Base-by-base conservation (phyloP, 352 stramenopile genomes). In the Thalassiosira sp. region DNA sequence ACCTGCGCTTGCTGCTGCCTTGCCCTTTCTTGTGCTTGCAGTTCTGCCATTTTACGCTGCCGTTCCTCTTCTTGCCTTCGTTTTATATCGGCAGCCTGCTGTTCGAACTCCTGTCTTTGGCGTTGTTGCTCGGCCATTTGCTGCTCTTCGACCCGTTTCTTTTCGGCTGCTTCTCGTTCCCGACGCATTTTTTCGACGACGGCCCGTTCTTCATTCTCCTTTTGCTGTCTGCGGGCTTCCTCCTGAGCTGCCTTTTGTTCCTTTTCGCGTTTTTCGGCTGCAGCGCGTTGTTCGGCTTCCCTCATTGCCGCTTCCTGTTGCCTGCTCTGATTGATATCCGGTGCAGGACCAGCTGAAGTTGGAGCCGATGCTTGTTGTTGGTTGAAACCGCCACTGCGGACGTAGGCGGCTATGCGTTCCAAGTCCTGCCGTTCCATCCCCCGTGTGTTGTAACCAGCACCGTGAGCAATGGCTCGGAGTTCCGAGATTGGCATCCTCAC, bases 361-460 rank as follows among this genome's bases (percentile, higher is more conserved):
- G 46, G 27, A 40, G 52, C 3, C 16, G 54, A 33, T 16, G 62
- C 18, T 16, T 33, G 27, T 25, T 42, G 57, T 33, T 48, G 15
- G 35, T 33, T 28, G 58, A 69, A 40, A 45, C 40, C 27, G 1
- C 45, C 51, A 62, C 6, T 77, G 37, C 66, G 60, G 59, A 84
- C 58, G 33, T 76, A 40, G 25, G 80, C 74, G 7, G 82, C 87
- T 48, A 89, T 85, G 16, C 46, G 20, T 72, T 93, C 85, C 24
- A 93, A 62, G 68, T 93, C 80, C 18, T 69, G 51, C 37, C 87
- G 64, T 78, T 93, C 87, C 87, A 93, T 93, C 25, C 87, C 87
- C 40, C 62, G 60, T 18, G 87, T 93, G 61, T 86, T 72, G 37
- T 86, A 82, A 11, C 87, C 87, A 42, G 75, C 80, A 27, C 87